Base-by-base conservation (phyloP, 2,329 filamentous ascomycete genomes). In the Zalaria obscura region DNA sequence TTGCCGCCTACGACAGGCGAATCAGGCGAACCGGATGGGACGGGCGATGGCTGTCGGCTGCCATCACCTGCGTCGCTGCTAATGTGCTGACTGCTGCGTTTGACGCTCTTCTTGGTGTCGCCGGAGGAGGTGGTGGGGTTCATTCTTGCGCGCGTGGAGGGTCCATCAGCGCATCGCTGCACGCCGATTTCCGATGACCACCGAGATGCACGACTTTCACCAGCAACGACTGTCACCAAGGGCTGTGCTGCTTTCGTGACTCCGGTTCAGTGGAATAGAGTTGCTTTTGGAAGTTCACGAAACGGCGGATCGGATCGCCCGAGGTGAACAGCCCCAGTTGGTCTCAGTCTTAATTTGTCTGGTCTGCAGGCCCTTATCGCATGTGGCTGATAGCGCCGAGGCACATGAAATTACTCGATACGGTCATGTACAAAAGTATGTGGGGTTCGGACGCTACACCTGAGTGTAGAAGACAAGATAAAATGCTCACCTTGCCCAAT, bases 11-110 rank as follows among this genome's bases (percentile, higher is more conserved):
- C 18, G 18, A 18, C 18, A 18, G 18, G 18, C 18, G 18, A 18
- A 18, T 18, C 18, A n/a, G 29, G 29, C 29, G 29, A 95, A 68
- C 29, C 88, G 73, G 48, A 94, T 68, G 52, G 94, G 65, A 83
- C 94, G 89, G 1, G 88, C 88, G 18, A 32, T 18, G 18, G 18
- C 18, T 18, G 18, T 18, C 18, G 18, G 7, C 7, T 32, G 7
- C 7, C n/a, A 32, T 32, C 29, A n/a, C 7, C 7, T n/a, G 29
- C 29, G 28, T n/a, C 29, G 31, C 35, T 35, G 27, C 34, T 25
- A 27, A 29, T 11, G 33, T 38, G 39, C 31, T 35, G 39, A 32
- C 40, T 41, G 35, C 35, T 26, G 32, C 42, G 42, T 39, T 44
- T 44, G 7, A n/a, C 29, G 29, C 29, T 32, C 39, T 40, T 44